Evolutionary conservation across 208 protist genomes (phyloP).

Genomic region (Angomonas deanei): DNA sequence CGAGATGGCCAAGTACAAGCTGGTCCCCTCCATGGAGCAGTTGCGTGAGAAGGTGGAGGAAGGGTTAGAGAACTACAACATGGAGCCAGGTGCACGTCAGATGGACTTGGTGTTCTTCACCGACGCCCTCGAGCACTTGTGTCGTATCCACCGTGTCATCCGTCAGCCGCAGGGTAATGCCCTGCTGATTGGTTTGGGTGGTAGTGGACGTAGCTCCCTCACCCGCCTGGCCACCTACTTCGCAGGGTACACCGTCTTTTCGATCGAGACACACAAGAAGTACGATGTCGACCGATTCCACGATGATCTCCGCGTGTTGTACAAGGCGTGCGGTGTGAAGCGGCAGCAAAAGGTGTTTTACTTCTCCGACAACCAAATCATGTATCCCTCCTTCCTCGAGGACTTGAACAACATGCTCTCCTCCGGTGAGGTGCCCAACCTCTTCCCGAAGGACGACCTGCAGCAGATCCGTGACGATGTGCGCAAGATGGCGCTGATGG

Average conservation of each 20-base stretch:
- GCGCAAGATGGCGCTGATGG: slow-evolving; percentile 81
- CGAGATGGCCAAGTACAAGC: slow-evolving; percentile 93
- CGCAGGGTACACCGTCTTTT: slow-evolving; percentile 92
- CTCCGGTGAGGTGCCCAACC: slow-evolving; percentile 97
- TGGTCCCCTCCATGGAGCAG: slow-evolving; percentile 85
- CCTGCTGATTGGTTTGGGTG: slow-evolving; percentile 97
- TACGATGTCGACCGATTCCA: slow-evolving; percentile 95
- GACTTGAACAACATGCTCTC: slow-evolving; percentile 98
- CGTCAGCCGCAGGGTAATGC: slow-evolving; percentile 95
- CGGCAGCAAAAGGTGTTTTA: slow-evolving; percentile 96
- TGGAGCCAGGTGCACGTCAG: slow-evolving; percentile 78
- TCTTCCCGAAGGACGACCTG: slow-evolving; percentile 96
- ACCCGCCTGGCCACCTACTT: slow-evolving; percentile 96
- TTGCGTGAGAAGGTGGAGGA: slow-evolving; percentile 92
- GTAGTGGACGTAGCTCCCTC: slow-evolving; percentile 95
- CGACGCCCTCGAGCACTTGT: slow-evolving; percentile 97
- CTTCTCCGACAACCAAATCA: slow-evolving; percentile 97
- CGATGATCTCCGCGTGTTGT: slow-evolving; percentile 96
- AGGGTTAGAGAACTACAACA: slow-evolving; percentile 92
- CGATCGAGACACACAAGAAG: slow-evolving; percentile 96
- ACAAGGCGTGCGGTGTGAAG: slow-evolving; percentile 92
- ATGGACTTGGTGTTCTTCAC: slow-evolving; percentile 98
- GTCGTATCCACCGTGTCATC: slow-evolving; percentile 96
- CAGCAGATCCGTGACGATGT: slow-evolving; percentile 91
- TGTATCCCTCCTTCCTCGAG: slow-evolving; percentile 95